Percentiles rank a stretch among this genome's conserved stretches.
Evolutionary conservation across 495 filamentous ascomycete genomes (phyloP).

Genomic region (Pyrenopolyporus hunteri): DNA sequence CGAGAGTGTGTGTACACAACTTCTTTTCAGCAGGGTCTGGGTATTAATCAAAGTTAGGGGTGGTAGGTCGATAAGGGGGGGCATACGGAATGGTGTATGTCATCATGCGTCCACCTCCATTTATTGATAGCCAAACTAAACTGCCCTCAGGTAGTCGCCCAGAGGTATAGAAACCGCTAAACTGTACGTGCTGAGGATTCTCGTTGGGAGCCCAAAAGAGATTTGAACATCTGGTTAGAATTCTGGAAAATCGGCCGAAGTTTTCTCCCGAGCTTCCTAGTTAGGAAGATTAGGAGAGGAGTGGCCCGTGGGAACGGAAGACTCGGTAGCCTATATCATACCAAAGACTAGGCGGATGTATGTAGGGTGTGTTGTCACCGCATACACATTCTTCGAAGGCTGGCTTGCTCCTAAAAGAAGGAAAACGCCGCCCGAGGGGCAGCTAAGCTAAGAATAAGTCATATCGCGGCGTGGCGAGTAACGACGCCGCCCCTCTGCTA

Average conservation of each 20-base stretch:
- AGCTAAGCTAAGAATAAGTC: background rate
- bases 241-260: constrained; percentile 37
- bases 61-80: background rate
- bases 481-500: background rate
- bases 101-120: background rate
- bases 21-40: no score
- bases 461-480: background rate
- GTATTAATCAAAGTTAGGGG: background rate
- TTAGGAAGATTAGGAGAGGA: constrained; percentile 27
- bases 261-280: constrained; percentile 38
- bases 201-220: background rate
- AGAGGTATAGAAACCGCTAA: no score
- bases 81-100: no score
- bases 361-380: constrained; percentile 35
- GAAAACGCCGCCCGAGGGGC: background rate
- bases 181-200: background rate
- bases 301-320: constrained; percentile 26
- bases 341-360: constrained; percentile 8
- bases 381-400: constrained; percentile 24
- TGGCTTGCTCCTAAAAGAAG: constrained; percentile 20
- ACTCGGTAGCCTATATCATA: constrained; percentile 25
- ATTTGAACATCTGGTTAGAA: constrained; percentile 4
- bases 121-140: background rate
- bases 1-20: no score
- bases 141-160: no score